phyloP scores from a whole-genome alignment of 208 protist genomes.

The Tritrichomonas musculus region DNA sequence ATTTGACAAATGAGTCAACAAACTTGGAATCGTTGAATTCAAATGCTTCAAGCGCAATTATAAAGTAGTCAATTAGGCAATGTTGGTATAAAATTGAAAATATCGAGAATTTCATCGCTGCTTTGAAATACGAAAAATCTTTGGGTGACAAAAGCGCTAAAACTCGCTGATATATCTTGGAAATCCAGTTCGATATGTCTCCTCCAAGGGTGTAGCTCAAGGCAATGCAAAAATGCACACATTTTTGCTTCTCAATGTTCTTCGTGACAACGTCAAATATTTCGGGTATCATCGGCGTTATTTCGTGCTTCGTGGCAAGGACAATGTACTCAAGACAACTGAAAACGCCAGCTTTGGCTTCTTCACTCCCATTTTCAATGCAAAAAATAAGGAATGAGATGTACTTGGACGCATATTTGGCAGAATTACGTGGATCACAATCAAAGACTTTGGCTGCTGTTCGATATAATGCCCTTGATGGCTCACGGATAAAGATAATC shows the following conservation, averaged over 20 bases:
- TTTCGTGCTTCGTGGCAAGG: background rate
- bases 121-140: background rate
- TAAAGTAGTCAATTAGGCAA: background rate
- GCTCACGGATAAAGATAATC: background rate
- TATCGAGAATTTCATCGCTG: background rate
- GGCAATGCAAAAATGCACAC: background rate
- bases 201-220: background rate
- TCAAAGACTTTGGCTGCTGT: background rate
- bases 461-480: background rate
- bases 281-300: background rate
- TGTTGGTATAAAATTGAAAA: background rate
- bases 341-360: background rate
- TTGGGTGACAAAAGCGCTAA: background rate
- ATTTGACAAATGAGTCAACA: too few relatives aligned
- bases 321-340: background rate
- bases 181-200: background rate
- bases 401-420: background rate
- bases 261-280: background rate
- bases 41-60: background rate
- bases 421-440: background rate
- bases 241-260: background rate
- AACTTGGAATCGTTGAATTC: too few relatives aligned
- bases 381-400: background rate
- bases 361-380: background rate
- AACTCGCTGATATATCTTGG: background rate